A percentile compares a stretch with the other conserved stretches of the same genome.
Evolutionary conservation across 148 eudicot species (phyloP).

Genomic region (Silene latifolia): DNA sequence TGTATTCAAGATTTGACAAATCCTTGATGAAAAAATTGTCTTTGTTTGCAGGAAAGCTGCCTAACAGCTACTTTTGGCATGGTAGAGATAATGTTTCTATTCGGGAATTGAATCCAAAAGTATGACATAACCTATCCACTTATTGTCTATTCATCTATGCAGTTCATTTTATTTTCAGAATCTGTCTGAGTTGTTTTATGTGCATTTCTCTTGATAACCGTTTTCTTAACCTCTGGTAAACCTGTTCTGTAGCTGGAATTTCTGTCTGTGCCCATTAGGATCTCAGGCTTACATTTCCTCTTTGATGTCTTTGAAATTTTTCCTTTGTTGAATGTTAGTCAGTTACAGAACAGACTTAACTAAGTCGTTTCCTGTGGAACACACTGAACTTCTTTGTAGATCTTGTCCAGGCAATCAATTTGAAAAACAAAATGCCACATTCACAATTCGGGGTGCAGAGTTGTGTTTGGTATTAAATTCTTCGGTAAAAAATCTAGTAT

Average conservation of each 20-base stretch:
- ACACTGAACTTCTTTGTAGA: no score
- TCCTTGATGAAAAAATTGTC: conserved; percentile 2
- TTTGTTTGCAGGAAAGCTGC: conserved; percentile 57
- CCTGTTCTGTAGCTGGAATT: no score
- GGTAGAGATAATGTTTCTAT: conserved; percentile 69
- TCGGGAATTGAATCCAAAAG: conserved; percentile 94
- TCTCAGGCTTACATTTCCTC: no score
- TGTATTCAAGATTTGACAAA: neutral
- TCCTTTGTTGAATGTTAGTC: neutral
- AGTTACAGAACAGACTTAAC: neutral
- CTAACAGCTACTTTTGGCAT: conserved; percentile 84
- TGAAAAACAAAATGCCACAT: no score
- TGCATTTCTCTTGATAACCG: neutral
- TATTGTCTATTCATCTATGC: conserved; percentile 10
- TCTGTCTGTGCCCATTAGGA: no score
- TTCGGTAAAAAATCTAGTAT: no score
- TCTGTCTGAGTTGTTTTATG: neutral
- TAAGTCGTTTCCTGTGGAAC: no score
- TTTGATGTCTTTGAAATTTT: neutral
- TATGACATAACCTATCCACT: conserved; percentile 11
- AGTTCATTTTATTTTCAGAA: neutral
- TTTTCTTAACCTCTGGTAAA: no score
- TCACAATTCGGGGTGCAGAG: no score
- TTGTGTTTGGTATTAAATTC: no score
- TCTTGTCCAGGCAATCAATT: no score